phyloP scores from a whole-genome alignment of 108 stramenopile genomes.

The Poteriospumella lacustris region DNA sequence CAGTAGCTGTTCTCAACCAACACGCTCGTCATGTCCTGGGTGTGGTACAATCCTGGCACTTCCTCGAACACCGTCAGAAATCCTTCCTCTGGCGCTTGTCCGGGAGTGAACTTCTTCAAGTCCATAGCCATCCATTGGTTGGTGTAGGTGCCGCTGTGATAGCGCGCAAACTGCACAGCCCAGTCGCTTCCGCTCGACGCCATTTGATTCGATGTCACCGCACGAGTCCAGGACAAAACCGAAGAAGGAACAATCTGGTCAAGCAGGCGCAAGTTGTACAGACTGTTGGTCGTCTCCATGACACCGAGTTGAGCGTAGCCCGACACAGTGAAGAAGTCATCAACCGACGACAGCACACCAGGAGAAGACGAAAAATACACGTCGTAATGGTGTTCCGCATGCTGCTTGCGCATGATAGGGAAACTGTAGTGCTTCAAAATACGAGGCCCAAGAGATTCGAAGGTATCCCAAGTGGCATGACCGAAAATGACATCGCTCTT shows the following conservation, averaged over 20 bases:
- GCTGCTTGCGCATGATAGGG: background rate
- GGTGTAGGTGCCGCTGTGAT: conserved; percentile 31
- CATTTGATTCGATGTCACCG: background rate
- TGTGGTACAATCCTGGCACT: conserved; percentile 34
- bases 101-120: conserved; percentile 19
- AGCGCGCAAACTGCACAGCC: background rate
- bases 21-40: conserved; percentile 27
- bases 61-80: conserved; percentile 37
- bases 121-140: conserved; percentile 46
- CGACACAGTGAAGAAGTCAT: conserved; percentile 12
- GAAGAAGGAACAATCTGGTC: conserved; percentile 5
- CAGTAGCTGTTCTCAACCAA: conserved; percentile 31
- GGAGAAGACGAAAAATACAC: conserved; percentile 27
- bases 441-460: conserved; percentile 14
- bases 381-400: conserved; percentile 19
- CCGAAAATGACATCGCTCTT: conserved; percentile 13
- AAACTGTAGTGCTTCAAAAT: conserved; percentile 21
- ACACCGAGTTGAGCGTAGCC: conserved; percentile 1
- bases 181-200: background rate
- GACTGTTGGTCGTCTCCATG: conserved; percentile 1
- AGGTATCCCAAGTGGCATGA: conserved; percentile 22
- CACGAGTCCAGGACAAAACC: conserved; percentile 10
- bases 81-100: conserved; percentile 6
- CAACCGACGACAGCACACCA: conserved; percentile 21
- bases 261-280: background rate